These are phyloP conservation scores for Leishmania braziliensis DNA, from an alignment of 208 protist species.

Conservation along the genomic window DNA sequence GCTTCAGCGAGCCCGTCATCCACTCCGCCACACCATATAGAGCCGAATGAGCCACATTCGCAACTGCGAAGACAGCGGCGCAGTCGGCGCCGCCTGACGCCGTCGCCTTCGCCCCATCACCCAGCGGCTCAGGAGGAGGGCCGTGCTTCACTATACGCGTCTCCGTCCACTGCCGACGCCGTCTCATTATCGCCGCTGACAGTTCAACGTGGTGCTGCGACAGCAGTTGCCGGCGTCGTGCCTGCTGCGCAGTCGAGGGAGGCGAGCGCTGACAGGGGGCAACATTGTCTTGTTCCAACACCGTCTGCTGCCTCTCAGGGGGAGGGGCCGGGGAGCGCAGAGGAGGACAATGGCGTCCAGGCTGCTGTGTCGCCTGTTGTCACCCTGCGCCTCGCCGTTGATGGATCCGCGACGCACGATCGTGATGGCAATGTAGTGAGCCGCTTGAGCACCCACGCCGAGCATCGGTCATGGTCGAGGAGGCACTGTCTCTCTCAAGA, in stretches of 20 bases:
- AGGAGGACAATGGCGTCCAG: not conserved
- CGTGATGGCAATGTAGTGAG: not conserved
- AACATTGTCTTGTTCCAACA: not conserved
- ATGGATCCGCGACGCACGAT: not conserved
- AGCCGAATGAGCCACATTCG: not conserved
- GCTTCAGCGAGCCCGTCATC: constrained; percentile 5
- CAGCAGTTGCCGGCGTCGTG: not conserved
- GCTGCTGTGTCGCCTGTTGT: constrained; percentile 3
- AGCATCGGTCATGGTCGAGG: not conserved
- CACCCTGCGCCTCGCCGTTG: not conserved
- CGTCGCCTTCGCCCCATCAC: not conserved
- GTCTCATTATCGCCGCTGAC: constrained; percentile 27
- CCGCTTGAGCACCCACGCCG: not conserved
- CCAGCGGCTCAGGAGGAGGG: not conserved
- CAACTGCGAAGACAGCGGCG: constrained; percentile 2
- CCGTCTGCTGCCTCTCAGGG: not conserved
- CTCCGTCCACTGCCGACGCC: not conserved
- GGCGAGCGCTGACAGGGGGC: constrained; percentile 1
- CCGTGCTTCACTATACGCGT: not conserved
- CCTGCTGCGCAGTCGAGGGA: not conserved
- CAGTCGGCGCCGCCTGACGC: not conserved
- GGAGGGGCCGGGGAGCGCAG: not conserved
- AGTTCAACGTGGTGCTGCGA: not conserved
- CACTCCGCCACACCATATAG: not conserved
- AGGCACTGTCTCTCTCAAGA: not conserved